Percentiles rank a stretch among this genome's conserved stretches.
Conservation (phyloP, 805 yeast species). For the Blastobotrys muscicola region DNA sequence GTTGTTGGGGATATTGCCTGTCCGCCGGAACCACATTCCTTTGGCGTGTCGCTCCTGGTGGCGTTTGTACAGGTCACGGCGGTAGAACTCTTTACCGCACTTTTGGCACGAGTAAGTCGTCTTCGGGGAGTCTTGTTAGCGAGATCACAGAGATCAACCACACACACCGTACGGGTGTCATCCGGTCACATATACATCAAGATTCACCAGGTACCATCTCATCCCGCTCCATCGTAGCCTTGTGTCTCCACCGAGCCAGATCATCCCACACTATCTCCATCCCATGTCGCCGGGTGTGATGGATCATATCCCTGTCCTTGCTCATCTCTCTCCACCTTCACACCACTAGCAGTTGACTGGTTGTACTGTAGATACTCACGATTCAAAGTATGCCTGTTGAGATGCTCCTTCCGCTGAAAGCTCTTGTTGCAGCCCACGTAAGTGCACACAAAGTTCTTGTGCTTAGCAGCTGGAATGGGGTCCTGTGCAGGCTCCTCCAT, state of each 20-base stretch:
- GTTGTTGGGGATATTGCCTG: constrained; percentile 4
- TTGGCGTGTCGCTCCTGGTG: constrained; percentile 31
- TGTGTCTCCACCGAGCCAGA: not conserved
- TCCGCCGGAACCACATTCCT: constrained; percentile 13
- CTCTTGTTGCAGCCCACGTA: constrained; percentile 8
- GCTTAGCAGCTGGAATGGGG: not conserved
- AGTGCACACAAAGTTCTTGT: constrained; percentile 3
- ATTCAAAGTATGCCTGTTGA: constrained; percentile 7
- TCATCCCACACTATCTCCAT: too few species aligned
- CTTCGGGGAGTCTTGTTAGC: constrained; percentile 5
- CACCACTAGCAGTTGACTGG: too few species aligned
- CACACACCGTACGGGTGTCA: not conserved
- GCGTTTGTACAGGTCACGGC: constrained; percentile 46
- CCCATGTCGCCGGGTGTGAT: too few species aligned
- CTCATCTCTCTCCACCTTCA: not conserved
- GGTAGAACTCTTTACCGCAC: constrained; percentile 41
- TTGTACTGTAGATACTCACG: constrained; percentile 7
- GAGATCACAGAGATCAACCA: not conserved
- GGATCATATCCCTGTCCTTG: too few species aligned
- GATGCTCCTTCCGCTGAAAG: constrained; percentile 9
- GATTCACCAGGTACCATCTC: not conserved
- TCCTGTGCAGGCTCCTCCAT: too few species aligned
- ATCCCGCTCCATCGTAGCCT: not conserved
- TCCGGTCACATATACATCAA: not conserved
- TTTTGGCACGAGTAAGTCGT: constrained; percentile 13